Conservation (phyloP, 257 asterid genomes). For the Nicotiana knightiana region DNA sequence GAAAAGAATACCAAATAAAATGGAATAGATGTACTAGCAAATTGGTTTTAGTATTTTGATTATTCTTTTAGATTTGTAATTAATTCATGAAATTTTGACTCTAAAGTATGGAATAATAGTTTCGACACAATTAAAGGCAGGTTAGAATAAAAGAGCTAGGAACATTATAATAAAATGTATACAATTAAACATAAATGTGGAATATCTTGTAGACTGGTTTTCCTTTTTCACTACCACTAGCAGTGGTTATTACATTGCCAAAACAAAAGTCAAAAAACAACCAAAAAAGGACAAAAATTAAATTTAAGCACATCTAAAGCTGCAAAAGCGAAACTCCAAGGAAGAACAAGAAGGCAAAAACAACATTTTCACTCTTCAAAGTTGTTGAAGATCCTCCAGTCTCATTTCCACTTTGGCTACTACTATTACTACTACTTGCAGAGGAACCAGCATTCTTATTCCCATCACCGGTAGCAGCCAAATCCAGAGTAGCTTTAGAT, state of each 20-base stretch:
- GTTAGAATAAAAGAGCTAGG: neutral
- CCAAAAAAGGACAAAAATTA: neutral
- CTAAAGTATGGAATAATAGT: too few relatives aligned
- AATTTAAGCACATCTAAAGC: neutral
- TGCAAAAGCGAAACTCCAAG: neutral
- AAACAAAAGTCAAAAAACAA: neutral
- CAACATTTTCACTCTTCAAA: neutral
- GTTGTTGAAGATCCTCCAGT: conserved; percentile 1
- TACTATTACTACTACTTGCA: neutral
- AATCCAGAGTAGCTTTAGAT: conserved; percentile 35
- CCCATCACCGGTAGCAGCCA: conserved; percentile 1
- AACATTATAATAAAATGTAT: neutral
- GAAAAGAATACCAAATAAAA: too few relatives aligned
- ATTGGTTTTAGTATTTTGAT: too few relatives aligned
- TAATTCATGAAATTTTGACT: too few relatives aligned
- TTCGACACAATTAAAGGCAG: too few relatives aligned
- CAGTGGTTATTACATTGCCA: neutral
- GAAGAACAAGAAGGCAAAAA: neutral
- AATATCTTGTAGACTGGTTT: neutral
- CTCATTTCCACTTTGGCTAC: neutral
- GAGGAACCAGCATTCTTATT: neutral
- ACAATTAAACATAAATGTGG: neutral
- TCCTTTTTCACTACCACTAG: neutral
- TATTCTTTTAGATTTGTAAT: too few relatives aligned
- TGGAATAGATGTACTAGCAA: too few relatives aligned